Evolutionary conservation across 768 basidiomycete genomes (phyloP), one percentile per base, ranked within the genome.

Genomic region (Infundibulicybe gibba): DNA sequence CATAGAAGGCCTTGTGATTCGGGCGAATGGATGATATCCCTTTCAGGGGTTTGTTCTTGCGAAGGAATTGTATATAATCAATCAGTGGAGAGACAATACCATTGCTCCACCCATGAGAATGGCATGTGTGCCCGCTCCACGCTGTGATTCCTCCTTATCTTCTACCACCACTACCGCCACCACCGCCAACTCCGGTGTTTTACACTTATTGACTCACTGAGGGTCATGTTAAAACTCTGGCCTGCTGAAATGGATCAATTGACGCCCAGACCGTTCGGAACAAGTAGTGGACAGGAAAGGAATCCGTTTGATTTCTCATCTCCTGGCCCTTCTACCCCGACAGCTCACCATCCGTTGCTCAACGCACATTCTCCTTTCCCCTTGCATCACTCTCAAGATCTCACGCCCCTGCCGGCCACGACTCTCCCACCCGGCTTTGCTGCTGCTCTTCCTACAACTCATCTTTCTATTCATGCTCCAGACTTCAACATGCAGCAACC

Each of bases 391-490:
- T 60, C 59, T 44, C 54, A 63, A 53, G 64, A 66, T 53, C 54
- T 67, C 57, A 67, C 70, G 48, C 66, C 68, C 56, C 70, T 75
- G 60, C 75, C 62, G 51, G 51, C 59, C 53, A 58, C 67, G 55
- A 68, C 71, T 68, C 68, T 70, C 68, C 69, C 68, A 63, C 70
- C 71, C 34, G 72, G 68, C 62, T 75, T 79, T 62, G 68, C 74
- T 54, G 55, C 81, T 75, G 69, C 84, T 71, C 60, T 70, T 59
- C 74, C 75, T 15, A 75, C 75, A 25, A 76, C 75, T 31, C 71
- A 72, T 35, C 80, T 91, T 63, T 84, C 90, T 53, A 75, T 93
- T 70, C 84, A 90, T 87, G 85, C 87, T 25, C 90, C 90, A 63
- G 78, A 82, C 61, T 89, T 90, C 71, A 80, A 82, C 63, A 90